A percentile compares a stretch with the other conserved stretches of the same genome.
Evolutionary conservation across 2,329 filamentous ascomycete genomes (phyloP).

Genomic region (Penicillium hordei): DNA sequence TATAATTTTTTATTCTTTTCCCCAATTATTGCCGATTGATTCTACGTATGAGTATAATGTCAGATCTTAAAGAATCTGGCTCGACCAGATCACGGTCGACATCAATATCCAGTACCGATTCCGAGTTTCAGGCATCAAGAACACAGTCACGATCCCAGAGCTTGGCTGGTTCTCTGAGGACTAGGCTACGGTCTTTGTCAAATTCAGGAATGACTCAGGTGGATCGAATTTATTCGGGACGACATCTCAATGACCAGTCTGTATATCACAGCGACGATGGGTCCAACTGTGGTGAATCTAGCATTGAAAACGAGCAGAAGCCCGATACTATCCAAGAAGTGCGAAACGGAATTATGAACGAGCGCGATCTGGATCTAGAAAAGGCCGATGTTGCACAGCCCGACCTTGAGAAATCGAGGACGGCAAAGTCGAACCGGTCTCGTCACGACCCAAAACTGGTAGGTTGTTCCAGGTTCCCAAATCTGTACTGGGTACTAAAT

Average conservation of each 20-base stretch:
- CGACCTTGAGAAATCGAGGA: slow-evolving; percentile 27
- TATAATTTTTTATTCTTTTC: not conserved
- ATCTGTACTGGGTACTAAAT: not conserved
- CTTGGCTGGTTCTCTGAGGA: slow-evolving; percentile 4
- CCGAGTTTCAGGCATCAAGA: slow-evolving; percentile 9
- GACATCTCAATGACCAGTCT: slow-evolving; percentile 37
- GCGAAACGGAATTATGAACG: slow-evolving; percentile 26
- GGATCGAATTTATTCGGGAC: slow-evolving; percentile 31
- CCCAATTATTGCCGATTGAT: not conserved
- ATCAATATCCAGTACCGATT: slow-evolving; percentile 19
- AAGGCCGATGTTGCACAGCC: slow-evolving; percentile 11
- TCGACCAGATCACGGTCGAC: slow-evolving; percentile 15
- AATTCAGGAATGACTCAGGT: slow-evolving; percentile 17
- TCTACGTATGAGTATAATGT: slow-evolving; percentile 11
- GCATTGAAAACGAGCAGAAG: slow-evolving; percentile 12
- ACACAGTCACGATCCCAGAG: slow-evolving; percentile 5
- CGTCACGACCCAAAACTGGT: slow-evolving; percentile 29
- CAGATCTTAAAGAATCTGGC: slow-evolving; percentile 5
- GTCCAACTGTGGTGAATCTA: slow-evolving; percentile 10
- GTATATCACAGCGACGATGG: slow-evolving; percentile 31
- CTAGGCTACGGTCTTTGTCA: slow-evolving; percentile 19
- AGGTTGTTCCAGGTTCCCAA: slow-evolving; percentile 3
- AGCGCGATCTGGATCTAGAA: slow-evolving; percentile 31
- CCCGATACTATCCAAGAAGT: slow-evolving; percentile 24
- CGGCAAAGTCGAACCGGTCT: slow-evolving; percentile 22